Conservation (phyloP, 257 asterid genomes). For the Dorcoceras hygrometricum region DNA sequence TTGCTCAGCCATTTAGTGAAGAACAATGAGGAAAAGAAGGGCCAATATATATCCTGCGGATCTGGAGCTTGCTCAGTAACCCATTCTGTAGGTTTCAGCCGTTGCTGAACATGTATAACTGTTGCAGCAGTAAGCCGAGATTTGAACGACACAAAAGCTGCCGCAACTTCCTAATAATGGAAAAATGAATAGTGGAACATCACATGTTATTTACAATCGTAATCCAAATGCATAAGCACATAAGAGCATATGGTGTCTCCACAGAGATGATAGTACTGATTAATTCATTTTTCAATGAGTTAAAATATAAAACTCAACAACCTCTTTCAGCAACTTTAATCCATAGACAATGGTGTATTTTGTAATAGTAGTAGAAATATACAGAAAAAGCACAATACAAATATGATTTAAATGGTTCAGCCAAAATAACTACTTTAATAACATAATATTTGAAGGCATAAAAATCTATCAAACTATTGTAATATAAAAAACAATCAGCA, state of each 20-base stretch:
- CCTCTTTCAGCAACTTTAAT: neutral
- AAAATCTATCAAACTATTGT: neutral
- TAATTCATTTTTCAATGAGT: too few relatives aligned
- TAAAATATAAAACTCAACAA: too few relatives aligned
- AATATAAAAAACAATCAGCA: too few relatives aligned
- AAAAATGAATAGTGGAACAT: constrained; percentile 19
- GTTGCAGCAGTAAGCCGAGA: constrained; percentile 74
- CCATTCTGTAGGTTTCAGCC: constrained; percentile 88
- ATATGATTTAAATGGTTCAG: neutral
- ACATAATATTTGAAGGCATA: neutral
- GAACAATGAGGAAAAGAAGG: constrained; percentile 90
- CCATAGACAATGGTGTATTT: neutral
- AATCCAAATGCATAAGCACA: constrained; percentile 10
- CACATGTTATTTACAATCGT: constrained; percentile 16
- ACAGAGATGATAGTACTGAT: neutral
- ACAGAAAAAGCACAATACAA: neutral
- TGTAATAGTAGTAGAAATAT: neutral
- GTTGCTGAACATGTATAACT: constrained; percentile 72
- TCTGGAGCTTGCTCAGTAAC: constrained; percentile 85
- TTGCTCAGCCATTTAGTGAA: constrained; percentile 68
- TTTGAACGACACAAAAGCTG: constrained; percentile 96
- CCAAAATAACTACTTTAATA: neutral
- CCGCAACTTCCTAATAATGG: constrained; percentile 66
- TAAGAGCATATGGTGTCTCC: neutral
- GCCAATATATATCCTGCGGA: constrained; percentile 94